A percentile compares a stretch with the other conserved stretches of the same genome.
Conservation (phyloP, 2,329 filamentous ascomycete genomes). For the Tolypocladium ovalisporum region DNA sequence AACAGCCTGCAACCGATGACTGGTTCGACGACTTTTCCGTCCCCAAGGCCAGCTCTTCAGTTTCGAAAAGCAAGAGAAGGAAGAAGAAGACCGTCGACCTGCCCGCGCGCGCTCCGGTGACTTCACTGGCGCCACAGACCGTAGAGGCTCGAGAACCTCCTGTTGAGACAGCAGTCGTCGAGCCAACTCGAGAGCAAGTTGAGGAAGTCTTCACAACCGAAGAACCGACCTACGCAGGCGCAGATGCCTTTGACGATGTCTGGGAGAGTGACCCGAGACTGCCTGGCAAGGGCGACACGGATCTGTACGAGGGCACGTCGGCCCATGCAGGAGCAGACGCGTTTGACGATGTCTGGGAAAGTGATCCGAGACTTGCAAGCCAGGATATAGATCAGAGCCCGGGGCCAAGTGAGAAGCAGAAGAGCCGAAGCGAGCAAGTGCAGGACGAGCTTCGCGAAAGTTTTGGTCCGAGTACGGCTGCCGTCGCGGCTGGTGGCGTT, state of each 20-base stretch:
- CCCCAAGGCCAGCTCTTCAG: slow-evolving; percentile 2
- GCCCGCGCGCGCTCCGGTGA: background rate
- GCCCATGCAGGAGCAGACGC: background rate
- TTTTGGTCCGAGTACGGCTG: slow-evolving; percentile 6
- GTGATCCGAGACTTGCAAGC: background rate
- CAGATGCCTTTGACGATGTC: background rate
- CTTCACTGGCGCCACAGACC: background rate
- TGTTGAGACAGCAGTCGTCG: background rate
- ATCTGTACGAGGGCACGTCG: background rate
- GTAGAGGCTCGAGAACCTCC: background rate
- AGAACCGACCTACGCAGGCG: background rate
- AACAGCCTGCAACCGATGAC: slow-evolving; percentile 2
- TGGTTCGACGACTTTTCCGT: slow-evolving; percentile 3
- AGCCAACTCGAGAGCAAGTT: background rate
- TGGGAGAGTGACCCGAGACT: background rate
- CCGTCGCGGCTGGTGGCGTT: slow-evolving; percentile 15
- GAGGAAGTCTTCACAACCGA: background rate
- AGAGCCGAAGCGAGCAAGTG: background rate
- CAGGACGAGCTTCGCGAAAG: background rate
- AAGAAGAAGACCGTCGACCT: slow-evolving; percentile 12
- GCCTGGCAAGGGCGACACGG: background rate
- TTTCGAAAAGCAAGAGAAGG: slow-evolving; percentile 15
- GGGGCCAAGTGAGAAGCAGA: background rate
- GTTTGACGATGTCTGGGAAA: slow-evolving; percentile 1
- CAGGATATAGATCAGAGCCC: background rate